Base-by-base conservation (phyloP, 805 yeast genomes). In the Saturnispora saitoi region DNA sequence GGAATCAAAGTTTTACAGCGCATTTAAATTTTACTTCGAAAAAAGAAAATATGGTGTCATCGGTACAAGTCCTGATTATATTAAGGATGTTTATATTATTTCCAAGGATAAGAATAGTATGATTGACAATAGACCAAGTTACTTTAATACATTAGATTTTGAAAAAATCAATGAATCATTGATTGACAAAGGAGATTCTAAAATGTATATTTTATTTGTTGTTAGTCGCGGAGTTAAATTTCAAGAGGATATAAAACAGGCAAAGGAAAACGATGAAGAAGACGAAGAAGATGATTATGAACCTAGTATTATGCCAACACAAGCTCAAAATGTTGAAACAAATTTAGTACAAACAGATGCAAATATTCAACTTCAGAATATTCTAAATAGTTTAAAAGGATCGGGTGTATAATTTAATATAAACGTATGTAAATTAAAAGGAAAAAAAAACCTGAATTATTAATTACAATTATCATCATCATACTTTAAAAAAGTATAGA, bases 31-130 rank as follows among this genome's bases (percentile, higher is more conserved):
- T 58, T 75, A 80, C 55, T 57, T 64, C 36, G 57, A 64, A 5
- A 65, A 75, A 28, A 56, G 61, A 28, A 77, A 77, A 58, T 78
- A 75, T 45, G 90, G 88, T 1, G 88, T 82, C 15, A 66, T 83
- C 41, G 72, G 76, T 11, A 69, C 67, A 17, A 68, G 69, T 46
- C 76, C 78, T 0, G 52, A 61, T 8, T 69, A 70, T 54, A 81
- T 80, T 36, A 82, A 81, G 56, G 90, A 83, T 62, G 73, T 83
- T 8, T 83, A 83, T 59, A 53, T 83, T 47, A 62, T 81, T 28
- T 72, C 58, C 11, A 26, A 61, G 44, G 50, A 51, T 37, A 30
- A 42, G 15, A 48, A 56, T 38, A 48, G 48, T 30, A 24, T 54
- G 20, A 43, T 51, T 19, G 53, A 52, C 12, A 52, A 50, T 20